Conservation (phyloP, 306 rosid species). For the Quercus suber region DNA sequence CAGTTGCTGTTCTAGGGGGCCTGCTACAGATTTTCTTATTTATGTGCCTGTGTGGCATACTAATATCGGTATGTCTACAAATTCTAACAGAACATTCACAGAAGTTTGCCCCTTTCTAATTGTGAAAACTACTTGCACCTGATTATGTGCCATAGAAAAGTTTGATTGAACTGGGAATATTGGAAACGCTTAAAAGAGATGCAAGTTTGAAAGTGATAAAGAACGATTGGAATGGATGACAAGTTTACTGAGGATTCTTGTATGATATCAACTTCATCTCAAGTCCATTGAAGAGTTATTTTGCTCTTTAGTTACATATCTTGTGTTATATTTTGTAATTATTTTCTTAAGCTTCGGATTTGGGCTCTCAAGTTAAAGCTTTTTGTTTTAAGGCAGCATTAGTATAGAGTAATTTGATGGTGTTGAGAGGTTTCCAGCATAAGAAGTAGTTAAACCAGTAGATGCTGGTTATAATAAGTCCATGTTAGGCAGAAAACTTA, state of each 20-base stretch:
- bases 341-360: neutral
- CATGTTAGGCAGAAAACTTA: neutral
- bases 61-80: conserved; percentile 65
- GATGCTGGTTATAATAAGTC: neutral
- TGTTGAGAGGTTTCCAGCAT: no score
- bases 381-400: neutral
- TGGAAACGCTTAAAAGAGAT: neutral
- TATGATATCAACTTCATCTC: neutral
- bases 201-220: neutral
- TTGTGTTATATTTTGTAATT: neutral
- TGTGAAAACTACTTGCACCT: neutral
- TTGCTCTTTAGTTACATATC: neutral
- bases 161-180: neutral
- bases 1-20: conserved; percentile 93
- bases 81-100: neutral
- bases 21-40: conserved; percentile 87
- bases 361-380: neutral
- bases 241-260: neutral
- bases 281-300: neutral
- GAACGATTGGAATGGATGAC: neutral
- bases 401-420: no score
- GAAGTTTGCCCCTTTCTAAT: neutral
- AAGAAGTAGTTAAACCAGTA: no score
- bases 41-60: conserved; percentile 90
- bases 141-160: neutral